These are phyloP conservation scores for Yarrowia hollandica DNA, from an alignment of 805 yeast species.

Conservation along the genomic window DNA sequence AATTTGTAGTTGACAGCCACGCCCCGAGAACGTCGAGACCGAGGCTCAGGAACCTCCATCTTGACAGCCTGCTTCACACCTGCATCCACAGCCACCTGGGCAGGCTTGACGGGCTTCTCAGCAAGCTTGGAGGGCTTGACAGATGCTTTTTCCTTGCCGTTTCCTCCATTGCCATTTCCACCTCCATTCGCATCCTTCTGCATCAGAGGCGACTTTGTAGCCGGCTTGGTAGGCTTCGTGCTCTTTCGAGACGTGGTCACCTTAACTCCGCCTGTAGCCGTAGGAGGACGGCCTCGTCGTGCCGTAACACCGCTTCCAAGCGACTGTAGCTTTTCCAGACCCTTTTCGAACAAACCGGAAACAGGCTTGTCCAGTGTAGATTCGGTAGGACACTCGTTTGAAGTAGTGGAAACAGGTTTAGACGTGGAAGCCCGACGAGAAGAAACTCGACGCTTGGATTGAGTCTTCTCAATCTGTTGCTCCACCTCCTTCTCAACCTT, in stretches of 20 bases:
- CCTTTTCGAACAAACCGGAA: not conserved
- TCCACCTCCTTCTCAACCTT: not conserved
- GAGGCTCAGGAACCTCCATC: constrained; percentile 14
- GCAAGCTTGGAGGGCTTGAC: not conserved
- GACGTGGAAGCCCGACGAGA: not conserved
- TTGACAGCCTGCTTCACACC: not conserved
- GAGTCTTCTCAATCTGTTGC: too few relatives aligned
- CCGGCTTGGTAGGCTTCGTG: not conserved
- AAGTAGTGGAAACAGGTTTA: not conserved
- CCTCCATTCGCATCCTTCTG: constrained; percentile 13
- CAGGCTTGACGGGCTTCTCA: constrained; percentile 11
- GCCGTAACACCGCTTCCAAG: not conserved
- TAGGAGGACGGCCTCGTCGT: constrained; percentile 10
- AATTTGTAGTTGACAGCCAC: constrained; percentile 59
- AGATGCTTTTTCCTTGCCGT: not conserved
- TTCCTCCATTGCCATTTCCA: not conserved
- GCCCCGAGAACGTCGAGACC: constrained; percentile 53
- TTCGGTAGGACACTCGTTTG: too few relatives aligned
- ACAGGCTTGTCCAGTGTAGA: not conserved
- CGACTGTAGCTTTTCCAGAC: not conserved
- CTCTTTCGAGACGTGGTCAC: constrained; percentile 10
- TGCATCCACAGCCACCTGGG: not conserved
- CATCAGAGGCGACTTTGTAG: not conserved
- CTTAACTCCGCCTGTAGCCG: constrained; percentile 19
- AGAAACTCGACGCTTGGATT: not conserved